Percentiles rank a stretch among this genome's conserved stretches.
Evolutionary conservation across 108 stramenopile species (phyloP).

Genomic region (Parmales sp.): DNA sequence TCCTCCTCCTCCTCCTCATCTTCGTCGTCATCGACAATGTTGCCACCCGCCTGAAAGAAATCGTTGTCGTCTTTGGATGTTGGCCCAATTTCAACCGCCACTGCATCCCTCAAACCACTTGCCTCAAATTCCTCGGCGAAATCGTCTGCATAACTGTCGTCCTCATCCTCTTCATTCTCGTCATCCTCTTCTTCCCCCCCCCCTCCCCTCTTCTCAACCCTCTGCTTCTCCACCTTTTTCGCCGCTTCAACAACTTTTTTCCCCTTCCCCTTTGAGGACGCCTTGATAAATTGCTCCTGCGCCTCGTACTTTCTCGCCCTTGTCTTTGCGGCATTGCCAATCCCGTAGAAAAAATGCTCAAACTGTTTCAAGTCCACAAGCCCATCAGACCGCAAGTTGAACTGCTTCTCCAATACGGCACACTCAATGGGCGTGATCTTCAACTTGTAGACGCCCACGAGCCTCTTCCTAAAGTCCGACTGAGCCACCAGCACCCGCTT

Average conservation of each 20-base stretch:
- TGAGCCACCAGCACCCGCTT: not conserved
- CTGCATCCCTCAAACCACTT: not conserved
- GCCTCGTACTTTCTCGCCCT: not conserved
- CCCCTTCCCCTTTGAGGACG: not conserved
- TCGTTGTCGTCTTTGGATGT: not conserved
- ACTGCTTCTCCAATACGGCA: not conserved
- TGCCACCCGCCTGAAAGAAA: no score
- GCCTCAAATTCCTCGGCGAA: not conserved
- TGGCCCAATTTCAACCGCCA: not conserved
- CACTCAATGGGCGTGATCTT: not conserved
- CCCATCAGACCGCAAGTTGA: not conserved
- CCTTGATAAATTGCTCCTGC: not conserved
- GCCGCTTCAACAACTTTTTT: not conserved
- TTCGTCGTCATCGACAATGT: not conserved
- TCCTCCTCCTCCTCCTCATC: not conserved
- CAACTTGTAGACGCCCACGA: not conserved
- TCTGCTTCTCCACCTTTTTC: not conserved
- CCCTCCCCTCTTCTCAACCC: not conserved
- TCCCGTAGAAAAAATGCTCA: not conserved
- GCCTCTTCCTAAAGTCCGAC: constrained; percentile 4
- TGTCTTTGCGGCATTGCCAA: not conserved
- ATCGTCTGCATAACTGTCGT: not conserved
- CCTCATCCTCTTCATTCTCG: not conserved
- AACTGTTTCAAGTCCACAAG: not conserved
- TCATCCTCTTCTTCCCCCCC: not conserved